A percentile compares a stretch with the other conserved stretches of the same genome.
These are phyloP conservation scores for Gossypium lobatum DNA, from an alignment of 441 rosid species.

Conservation along the genomic window DNA sequence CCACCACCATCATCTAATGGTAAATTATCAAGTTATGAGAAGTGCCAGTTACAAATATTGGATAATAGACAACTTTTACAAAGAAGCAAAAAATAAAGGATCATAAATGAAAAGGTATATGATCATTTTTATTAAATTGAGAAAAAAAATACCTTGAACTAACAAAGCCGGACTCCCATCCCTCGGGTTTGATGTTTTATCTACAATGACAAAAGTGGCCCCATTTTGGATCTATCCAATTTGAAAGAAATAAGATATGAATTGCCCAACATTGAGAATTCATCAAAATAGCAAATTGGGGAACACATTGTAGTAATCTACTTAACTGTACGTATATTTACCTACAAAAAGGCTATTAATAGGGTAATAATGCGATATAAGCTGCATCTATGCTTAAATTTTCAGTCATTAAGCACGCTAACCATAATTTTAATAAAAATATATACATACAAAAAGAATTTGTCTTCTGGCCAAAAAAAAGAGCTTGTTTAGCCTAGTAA, in stretches of 20 bases:
- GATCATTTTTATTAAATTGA: constrained; percentile 3
- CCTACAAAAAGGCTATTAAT: constrained; percentile 11
- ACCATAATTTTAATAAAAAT: not conserved
- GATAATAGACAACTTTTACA: constrained; percentile 3
- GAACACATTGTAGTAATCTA: constrained; percentile 14
- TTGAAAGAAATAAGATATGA: constrained; percentile 25
- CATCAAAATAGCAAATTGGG: constrained; percentile 11
- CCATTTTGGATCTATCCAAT: constrained; percentile 80
- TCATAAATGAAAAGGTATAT: not conserved
- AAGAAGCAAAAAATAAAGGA: not conserved
- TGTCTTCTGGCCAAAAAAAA: not conserved
- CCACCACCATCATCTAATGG: constrained; percentile 89
- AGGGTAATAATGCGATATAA: not conserved
- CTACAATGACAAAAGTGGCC: constrained; percentile 84
- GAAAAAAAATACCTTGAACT: constrained; percentile 58
- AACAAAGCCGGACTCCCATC: constrained; percentile 67
- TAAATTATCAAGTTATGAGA: constrained; percentile 17
- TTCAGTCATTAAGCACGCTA: not conserved
- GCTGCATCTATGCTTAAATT: not conserved
- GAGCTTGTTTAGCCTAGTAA: not conserved
- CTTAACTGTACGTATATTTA: constrained; percentile 10
- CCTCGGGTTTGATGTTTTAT: constrained; percentile 69
- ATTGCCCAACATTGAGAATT: constrained; percentile 24
- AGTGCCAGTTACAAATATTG: constrained; percentile 12
- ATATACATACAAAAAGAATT: not conserved